These are phyloP conservation scores for Colletotrichum acutatum DNA, from an alignment of 2,329 filamentous ascomycete genomes.

Conservation along the genomic window DNA sequence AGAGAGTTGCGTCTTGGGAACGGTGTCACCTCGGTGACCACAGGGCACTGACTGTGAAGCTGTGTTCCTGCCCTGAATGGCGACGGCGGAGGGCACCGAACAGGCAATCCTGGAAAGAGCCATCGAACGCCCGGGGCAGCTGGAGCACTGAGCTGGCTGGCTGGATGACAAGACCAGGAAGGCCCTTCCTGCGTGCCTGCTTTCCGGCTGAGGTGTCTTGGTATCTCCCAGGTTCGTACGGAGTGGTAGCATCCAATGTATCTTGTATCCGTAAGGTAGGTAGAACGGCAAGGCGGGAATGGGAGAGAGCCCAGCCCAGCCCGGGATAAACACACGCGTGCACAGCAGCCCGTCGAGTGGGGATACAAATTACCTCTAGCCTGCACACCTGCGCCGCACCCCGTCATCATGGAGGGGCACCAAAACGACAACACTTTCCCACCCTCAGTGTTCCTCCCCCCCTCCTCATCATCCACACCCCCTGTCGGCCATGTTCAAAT, in stretches of 20 bases:
- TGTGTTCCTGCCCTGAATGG: conserved; percentile 11
- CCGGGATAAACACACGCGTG: neutral
- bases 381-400: conserved; percentile 17
- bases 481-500: conserved; percentile 33
- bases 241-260: no score
- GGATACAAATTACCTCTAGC: conserved; percentile 10
- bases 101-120: conserved; percentile 8
- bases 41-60: conserved; percentile 15
- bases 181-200: neutral
- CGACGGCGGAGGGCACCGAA: conserved; percentile 17
- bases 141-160: neutral
- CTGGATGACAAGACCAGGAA: neutral
- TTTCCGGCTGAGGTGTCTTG: neutral
- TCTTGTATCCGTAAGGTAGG: no score
- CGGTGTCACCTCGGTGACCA: conserved; percentile 34
- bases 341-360: neutral
- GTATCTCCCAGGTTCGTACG: neutral
- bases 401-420: conserved; percentile 35
- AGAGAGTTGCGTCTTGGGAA: conserved; percentile 25
- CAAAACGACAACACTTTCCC: neutral
- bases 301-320: neutral
- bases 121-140: conserved; percentile 19
- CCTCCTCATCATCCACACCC: neutral
- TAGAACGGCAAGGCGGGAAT: neutral
- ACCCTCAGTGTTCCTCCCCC: neutral